phyloP scores from a whole-genome alignment of 495 filamentous ascomycete genomes.

The Podospora didyma region DNA sequence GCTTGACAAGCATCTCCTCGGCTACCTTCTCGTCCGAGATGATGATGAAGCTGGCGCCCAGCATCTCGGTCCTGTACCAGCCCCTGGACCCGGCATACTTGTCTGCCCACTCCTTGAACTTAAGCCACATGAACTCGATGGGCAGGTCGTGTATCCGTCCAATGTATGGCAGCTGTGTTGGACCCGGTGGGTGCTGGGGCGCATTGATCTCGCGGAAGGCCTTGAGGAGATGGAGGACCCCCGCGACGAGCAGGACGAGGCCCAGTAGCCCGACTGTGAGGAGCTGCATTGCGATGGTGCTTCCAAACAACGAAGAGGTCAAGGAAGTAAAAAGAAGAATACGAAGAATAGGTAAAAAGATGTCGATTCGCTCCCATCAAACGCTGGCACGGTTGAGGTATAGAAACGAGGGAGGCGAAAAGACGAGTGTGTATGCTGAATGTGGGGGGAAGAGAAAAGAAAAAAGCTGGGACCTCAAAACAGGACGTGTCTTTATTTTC shows the following conservation, averaged over 20 bases:
- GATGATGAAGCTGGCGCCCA: constrained; percentile 45
- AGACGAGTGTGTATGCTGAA: no score
- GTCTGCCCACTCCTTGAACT: constrained; percentile 50
- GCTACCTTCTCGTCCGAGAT: constrained; percentile 51
- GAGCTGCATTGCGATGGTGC: constrained; percentile 5
- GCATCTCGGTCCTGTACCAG: constrained; percentile 44
- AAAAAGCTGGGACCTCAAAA: no score
- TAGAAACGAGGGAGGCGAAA: no score
- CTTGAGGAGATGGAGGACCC: constrained; percentile 26
- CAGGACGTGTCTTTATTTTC: no score
- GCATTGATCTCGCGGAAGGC: constrained; percentile 31
- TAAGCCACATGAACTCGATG: constrained; percentile 45
- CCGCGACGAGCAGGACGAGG: constrained; percentile 17
- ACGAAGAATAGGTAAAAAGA: neutral
- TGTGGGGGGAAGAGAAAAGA: no score
- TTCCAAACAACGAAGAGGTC: neutral
- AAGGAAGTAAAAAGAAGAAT: neutral
- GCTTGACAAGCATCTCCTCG: constrained; percentile 47
- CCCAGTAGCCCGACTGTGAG: constrained; percentile 19
- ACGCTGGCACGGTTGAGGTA: no score
- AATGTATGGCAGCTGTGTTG: constrained; percentile 36
- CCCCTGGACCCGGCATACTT: constrained; percentile 37
- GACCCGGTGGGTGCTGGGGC: constrained; percentile 30
- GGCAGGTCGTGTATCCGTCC: constrained; percentile 47
- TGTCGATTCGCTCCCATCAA: neutral